These are phyloP conservation scores for Hymenoscyphus linearis DNA, from an alignment of 2,329 filamentous ascomycete species.

Conservation along the genomic window DNA sequence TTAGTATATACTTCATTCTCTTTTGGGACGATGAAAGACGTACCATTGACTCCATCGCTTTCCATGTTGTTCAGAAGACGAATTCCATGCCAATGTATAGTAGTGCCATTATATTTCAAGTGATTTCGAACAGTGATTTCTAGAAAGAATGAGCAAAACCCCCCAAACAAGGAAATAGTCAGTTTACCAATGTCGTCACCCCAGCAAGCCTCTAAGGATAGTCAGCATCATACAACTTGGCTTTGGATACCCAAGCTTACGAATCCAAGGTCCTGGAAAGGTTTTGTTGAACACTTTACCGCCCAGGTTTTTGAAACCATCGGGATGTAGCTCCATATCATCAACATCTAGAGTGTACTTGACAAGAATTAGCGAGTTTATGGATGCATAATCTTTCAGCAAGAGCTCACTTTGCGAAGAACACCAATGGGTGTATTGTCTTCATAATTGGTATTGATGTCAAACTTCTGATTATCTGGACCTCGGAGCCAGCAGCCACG, in stretches of 20 bases:
- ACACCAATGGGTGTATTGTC: conserved; percentile 2
- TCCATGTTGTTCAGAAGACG: conserved; percentile 31
- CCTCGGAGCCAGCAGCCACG: conserved; percentile 7
- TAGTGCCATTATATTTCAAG: conserved; percentile 37
- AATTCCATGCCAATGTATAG: conserved; percentile 46
- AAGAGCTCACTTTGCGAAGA: conserved; percentile 1
- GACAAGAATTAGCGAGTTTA: not conserved
- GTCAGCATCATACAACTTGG: not conserved
- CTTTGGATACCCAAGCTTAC: not conserved
- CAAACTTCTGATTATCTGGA: not conserved
- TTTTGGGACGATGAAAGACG: not conserved
- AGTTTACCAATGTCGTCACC: conserved; percentile 6
- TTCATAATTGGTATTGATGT: conserved; percentile 10
- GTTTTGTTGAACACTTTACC: conserved; percentile 11
- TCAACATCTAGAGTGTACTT: conserved; percentile 5
- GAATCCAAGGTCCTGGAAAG: conserved; percentile 13
- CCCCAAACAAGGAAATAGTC: not conserved
- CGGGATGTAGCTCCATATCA: not conserved
- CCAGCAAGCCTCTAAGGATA: conserved; percentile 10
- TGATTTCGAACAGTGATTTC: conserved; percentile 11
- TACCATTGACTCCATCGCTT: conserved; percentile 6
- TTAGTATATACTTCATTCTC: not conserved
- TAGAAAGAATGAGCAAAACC: not conserved
- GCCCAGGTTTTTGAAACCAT: not conserved
- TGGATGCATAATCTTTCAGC: not conserved